Evolutionary conservation across 1,284 basidiomycete species (phyloP).

Genomic region (Sparassis latifolia): DNA sequence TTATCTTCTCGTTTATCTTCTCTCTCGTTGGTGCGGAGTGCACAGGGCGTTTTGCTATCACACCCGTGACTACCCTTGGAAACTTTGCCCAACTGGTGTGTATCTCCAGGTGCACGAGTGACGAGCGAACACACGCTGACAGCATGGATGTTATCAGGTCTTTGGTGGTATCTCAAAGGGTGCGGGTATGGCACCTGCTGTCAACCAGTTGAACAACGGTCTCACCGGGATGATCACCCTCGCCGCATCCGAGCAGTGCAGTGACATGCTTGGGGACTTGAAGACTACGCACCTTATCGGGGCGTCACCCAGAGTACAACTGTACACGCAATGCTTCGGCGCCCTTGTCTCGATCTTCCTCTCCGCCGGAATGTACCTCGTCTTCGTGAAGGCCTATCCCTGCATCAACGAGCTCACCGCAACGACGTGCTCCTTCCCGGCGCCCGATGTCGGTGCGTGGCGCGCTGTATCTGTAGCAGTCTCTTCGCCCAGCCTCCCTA

Average conservation of each 20-base stretch:
- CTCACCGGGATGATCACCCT: constrained; percentile 54
- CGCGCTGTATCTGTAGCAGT: constrained; percentile 55
- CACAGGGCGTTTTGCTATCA: constrained; percentile 52
- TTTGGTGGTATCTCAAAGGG: constrained; percentile 55
- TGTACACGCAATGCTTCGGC: constrained; percentile 53
- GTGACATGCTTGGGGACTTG: constrained; percentile 61
- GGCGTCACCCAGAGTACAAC: constrained; percentile 61
- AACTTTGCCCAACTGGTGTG: constrained; percentile 30
- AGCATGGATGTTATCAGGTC: constrained; percentile 28
- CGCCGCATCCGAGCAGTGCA: constrained; percentile 50
- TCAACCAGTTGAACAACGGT: constrained; percentile 51
- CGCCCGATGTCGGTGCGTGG: constrained; percentile 60
- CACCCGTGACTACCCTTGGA: constrained; percentile 50
- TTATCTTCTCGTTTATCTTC: constrained; percentile 56
- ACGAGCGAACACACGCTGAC: too few species aligned
- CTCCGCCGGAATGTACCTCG: constrained; percentile 49
- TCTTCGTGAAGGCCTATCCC: constrained; percentile 60
- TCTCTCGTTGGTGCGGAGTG: constrained; percentile 49
- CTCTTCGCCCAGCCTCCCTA: constrained; percentile 39
- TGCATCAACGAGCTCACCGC: constrained; percentile 40
- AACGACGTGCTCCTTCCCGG: constrained; percentile 25
- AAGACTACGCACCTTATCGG: constrained; percentile 69
- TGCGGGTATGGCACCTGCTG: constrained; percentile 26
- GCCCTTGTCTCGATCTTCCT: constrained; percentile 55
- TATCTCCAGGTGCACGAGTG: neutral